Percentiles rank a stretch among this genome's conserved stretches.
phyloP scores from a whole-genome alignment of 1,284 basidiomycete genomes.

The Erythrobasidium hasegawianum region DNA sequence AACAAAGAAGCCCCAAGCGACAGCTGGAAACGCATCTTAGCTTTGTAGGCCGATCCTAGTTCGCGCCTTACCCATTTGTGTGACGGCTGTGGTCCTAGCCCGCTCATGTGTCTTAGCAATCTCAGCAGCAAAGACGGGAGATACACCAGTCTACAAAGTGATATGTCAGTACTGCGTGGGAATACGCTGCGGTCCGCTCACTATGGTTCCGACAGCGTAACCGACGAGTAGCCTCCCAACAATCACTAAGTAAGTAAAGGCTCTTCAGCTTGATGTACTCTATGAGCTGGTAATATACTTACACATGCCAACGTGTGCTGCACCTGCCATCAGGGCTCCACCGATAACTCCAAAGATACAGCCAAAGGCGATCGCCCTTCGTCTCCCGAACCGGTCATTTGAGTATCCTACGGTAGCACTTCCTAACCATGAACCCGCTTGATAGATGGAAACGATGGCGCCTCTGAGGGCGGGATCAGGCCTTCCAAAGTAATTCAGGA shows the following conservation, averaged over 20 bases:
- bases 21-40: background rate
- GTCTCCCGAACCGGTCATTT: slow-evolving; percentile 15
- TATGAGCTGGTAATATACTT: no score
- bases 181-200: no score
- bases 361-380: slow-evolving; percentile 13
- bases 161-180: no score
- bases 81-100: slow-evolving; percentile 15
- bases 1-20: slow-evolving; percentile 25
- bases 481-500: slow-evolving; percentile 9
- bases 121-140: slow-evolving; percentile 26
- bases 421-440: slow-evolving; percentile 14
- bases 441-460: slow-evolving; percentile 27
- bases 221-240: slow-evolving; percentile 21
- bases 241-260: slow-evolving; percentile 1
- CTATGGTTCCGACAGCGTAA: slow-evolving; percentile 24
- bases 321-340: slow-evolving; percentile 21
- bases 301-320: slow-evolving; percentile 22
- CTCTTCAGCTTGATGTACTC: no score
- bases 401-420: no score
- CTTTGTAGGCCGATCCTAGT: background rate
- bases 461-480: slow-evolving; percentile 4
- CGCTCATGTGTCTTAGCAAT: slow-evolving; percentile 30
- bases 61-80: background rate
- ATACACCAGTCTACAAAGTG: slow-evolving; percentile 26
- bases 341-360: slow-evolving; percentile 13